Base-by-base conservation (phyloP, 495 filamentous ascomycete genomes). In the Beverwykella pulmonaria region DNA sequence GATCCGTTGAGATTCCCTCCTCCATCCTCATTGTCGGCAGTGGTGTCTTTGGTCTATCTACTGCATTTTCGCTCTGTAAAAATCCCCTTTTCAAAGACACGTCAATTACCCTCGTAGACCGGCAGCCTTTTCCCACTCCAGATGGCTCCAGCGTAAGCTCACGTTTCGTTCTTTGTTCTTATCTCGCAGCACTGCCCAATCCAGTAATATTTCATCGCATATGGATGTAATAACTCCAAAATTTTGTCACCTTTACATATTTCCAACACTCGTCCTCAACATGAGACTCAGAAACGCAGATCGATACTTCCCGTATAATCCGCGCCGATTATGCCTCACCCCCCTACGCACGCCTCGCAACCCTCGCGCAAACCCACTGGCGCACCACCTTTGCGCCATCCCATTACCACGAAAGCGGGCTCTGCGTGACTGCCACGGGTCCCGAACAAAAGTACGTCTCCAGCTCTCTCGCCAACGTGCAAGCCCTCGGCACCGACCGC, bases 321-420 rank as follows among this genome's bases (percentile, higher is more conserved):
- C 86, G 88, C 69, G 81, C 86, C 59, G 87, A 90, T 70, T 90
- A 90, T 74, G 74, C 77, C 34, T 81, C 87, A 68, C 73, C 78
- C 17, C 69, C 83, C 32, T 89, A 90, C 77, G 81, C 78, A 12
- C 75, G 78, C 9, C 86, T 97, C 49, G 90, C 85, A 6, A 78
- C 83, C 0, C 75, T 81, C 7, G 92, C 92, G 4, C 89, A 90
- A 55, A 71, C 76, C 20, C 78, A 80, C 72, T 98, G 93, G 93
- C 85, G 92, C 17, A 81, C 80, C 49, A 81, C 79, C 55, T 82
- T 82, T 53, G 81, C 79, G 1, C 78, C 88, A 17, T 87, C 86
- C 1, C 81, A 90, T 5, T 97, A 97, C 77, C 79, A 79, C 23
- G 89, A 97, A 74, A 84, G 80, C 53, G 94, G 94, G 0, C 78